A percentile compares a stretch with the other conserved stretches of the same genome.
phyloP scores from a whole-genome alignment of 2,329 filamentous ascomycete species.

The Xylariaceae sp. region DNA sequence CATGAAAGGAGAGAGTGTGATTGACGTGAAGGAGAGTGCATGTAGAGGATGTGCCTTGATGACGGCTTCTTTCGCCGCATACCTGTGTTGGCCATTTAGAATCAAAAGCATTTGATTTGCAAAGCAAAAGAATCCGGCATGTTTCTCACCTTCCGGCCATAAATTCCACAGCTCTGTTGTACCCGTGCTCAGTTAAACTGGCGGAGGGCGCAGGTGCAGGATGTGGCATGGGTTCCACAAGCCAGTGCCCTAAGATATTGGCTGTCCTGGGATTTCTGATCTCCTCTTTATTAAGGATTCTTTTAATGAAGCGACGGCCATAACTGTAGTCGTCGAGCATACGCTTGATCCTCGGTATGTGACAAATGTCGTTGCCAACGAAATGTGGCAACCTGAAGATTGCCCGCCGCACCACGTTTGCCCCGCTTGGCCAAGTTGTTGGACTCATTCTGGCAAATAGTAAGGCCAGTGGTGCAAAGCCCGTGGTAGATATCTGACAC shows the following conservation, averaged over 20 bases:
- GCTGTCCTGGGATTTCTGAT: constrained; percentile 15
- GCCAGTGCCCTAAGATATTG: constrained; percentile 6
- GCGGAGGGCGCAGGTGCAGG: no score
- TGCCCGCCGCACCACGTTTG: no score
- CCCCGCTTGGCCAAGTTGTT: no score
- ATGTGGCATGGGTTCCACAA: no score
- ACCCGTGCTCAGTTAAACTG: constrained; percentile 12
- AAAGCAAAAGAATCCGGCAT: background rate
- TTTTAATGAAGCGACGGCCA: constrained; percentile 43
- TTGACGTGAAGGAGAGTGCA: constrained; percentile 57
- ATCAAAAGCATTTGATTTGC: no score
- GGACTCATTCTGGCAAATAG: no score
- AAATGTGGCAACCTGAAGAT: constrained; percentile 58
- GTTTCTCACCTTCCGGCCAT: constrained; percentile 42
- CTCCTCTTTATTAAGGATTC: constrained; percentile 45
- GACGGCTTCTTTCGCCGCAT: constrained; percentile 71
- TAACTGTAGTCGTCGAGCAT: constrained; percentile 46
- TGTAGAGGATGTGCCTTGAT: constrained; percentile 67
- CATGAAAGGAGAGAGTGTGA: constrained; percentile 35
- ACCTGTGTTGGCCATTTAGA: constrained; percentile 36
- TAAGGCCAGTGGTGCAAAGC: no score
- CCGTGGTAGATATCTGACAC: no score
- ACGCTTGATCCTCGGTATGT: constrained; percentile 58
- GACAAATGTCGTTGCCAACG: constrained; percentile 77
- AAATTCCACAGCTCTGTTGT: constrained; percentile 37